Evolutionary conservation across 1,284 basidiomycete species (phyloP), one percentile per base, ranked within the genome.

Genomic region (Microbotryomycetes sp.): DNA sequence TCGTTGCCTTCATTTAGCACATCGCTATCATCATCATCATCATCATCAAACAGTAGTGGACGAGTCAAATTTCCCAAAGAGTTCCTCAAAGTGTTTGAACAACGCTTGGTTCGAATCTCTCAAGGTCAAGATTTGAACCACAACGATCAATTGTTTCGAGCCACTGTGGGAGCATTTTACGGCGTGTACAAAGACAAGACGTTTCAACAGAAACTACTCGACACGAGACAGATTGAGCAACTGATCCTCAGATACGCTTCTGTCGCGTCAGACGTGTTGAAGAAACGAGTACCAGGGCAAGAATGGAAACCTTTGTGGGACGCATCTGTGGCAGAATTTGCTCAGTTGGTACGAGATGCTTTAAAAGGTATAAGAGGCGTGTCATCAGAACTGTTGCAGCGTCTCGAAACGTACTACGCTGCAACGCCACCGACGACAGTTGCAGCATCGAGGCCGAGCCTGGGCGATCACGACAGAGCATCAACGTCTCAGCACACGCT

Each of bases 201-300:
- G 31, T 93, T 93, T 78, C 84, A 88, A 65, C 82, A 84, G 48
- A 89, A 92, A 72, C 86, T 97, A 83, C 91, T 92, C 75, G 92
- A 97, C 76, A 93, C 92, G 72, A 82, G 96, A 52, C 96, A 94
- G 79, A 88, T 97, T 57, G 96, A 99, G 77, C 92, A 97, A 68
- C 84, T 98, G 62, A 94, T 99, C 65, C 81, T 98, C 56, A 87
- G 89, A 81, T 97, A 97, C 72, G 92, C 93, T 16, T 89, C 92
- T 2, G 86, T 91, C 49, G 88, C 92, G 4, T 91, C 89, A 1
- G 82, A 83, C 25, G 59, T 71, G 25, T 59, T 70, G 19, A 73
- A 69, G 63, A 73, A 55, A 65, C 64, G 56, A 26, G 28, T 68
- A 25, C 83, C 89, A 22, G 79, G 77, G n/a, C 91, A 96, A 51